phyloP scores from a whole-genome alignment of 805 yeast genomes.

The Candida oleophila region DNA sequence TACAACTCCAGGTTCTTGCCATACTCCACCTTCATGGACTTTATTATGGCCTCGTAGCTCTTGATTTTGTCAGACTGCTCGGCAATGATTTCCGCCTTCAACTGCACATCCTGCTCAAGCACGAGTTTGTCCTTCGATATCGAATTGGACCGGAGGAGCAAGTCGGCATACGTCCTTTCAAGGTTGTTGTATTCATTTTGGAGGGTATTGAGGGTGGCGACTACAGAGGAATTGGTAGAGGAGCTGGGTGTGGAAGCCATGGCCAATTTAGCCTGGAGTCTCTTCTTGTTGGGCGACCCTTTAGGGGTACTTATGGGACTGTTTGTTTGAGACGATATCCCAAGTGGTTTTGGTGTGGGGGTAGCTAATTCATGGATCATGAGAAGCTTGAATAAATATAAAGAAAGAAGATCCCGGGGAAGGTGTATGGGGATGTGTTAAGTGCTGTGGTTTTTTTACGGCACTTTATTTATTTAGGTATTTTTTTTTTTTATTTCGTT shows the following conservation, averaged over 20 bases:
- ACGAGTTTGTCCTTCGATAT: constrained; percentile 26
- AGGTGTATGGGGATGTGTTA: no score
- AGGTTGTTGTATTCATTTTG: constrained; percentile 13
- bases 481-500: no score
- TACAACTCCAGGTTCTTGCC: constrained; percentile 25
- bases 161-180: constrained; percentile 30
- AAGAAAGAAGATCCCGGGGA: no score
- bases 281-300: constrained; percentile 3
- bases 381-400: background rate
- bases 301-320: constrained; percentile 1
- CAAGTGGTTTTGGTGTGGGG: constrained; percentile 7
- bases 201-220: constrained; percentile 1
- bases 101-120: constrained; percentile 29
- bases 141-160: constrained; percentile 25
- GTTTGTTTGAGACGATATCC: constrained; percentile 7
- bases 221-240: background rate
- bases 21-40: constrained; percentile 28
- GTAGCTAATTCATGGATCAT: constrained; percentile 1
- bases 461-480: no score
- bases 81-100: constrained; percentile 21
- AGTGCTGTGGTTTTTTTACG: no score
- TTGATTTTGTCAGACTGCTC: constrained; percentile 26
- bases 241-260: background rate
- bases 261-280: background rate
- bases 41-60: constrained; percentile 27